Evolutionary conservation across 179 eudicot species (phyloP), one percentile per base, ranked within the genome.

Genomic region (Silene noctiflora): DNA sequence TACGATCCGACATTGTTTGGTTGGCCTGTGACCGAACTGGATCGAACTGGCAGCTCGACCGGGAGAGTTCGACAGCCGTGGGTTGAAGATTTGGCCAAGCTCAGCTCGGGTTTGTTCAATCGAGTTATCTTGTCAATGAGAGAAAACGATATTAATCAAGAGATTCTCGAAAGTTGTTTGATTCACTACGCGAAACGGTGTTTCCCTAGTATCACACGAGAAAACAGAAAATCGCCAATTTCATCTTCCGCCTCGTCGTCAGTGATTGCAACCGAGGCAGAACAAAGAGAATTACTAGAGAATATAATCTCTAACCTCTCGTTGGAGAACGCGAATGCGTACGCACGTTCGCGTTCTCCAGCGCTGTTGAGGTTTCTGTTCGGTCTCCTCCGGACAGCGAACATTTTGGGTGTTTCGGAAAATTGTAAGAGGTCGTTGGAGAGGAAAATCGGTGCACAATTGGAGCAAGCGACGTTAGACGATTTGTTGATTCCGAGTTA

Each of bases 401-500:
- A 89, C 71, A 93, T 95, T n/a, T 61, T 93, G 22, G 83, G 78
- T 69, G 90, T 85, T 44, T 84, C 95, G 0, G 95, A 84, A 24
- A 67, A 22, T 2, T 87, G 88, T 24, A 85, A 85, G 76, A 44
- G 80, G 12, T 78, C 78, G 2, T 75, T 95, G 24, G 99, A 95
- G 88, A 87, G 61, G 73, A 95, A 88, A 73, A 95, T 95, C 0
- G 99, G 99, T 2, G 81, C 83, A 29, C 90, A 91, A 64, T 76
- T 95, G 4, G 97, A 95, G 19, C 88, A 86, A 75, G 95, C 99
- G 0, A 86, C 92, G 4, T 72, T 95, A 0, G 99, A 95, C 77
- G 99, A 93, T 84, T 82, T 95, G 46, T 75, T 95, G 69, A 88
- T 95, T 55, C 99, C 99, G 66, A 95, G 99, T 72, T 95, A 95